Percentiles rank a stretch among this genome's conserved stretches.
Evolutionary conservation across 2,329 filamentous ascomycete species (phyloP).

Genomic region (Diaporthe longicolla): DNA sequence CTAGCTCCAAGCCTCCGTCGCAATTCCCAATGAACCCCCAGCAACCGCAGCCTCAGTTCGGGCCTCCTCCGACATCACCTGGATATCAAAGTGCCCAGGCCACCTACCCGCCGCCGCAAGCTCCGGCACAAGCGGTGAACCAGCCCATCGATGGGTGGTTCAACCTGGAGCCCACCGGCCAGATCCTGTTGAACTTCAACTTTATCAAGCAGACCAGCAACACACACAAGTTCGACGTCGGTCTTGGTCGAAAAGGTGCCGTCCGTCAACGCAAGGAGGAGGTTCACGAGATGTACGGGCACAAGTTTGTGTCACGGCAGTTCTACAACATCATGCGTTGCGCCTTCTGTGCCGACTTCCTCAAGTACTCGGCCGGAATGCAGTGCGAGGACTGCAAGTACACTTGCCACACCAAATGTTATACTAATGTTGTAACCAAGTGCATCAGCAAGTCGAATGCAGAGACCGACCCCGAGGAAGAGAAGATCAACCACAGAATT

Average conservation of each 20-base stretch:
- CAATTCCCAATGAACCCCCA: constrained; percentile 73
- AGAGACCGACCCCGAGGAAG: constrained; percentile 97
- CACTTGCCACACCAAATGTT: constrained; percentile 98
- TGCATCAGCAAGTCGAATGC: constrained; percentile 99
- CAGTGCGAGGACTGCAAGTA: constrained; percentile 99
- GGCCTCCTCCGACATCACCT: constrained; percentile 59
- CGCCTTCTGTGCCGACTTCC: constrained; percentile 95
- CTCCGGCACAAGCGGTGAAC: constrained; percentile 66
- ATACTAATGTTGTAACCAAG: constrained; percentile 96
- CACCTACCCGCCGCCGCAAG: constrained; percentile 50
- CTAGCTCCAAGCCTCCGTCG: constrained; percentile 66
- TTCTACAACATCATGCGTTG: constrained; percentile 99
- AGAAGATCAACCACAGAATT: constrained; percentile 99
- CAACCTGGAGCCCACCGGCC: constrained; percentile 92
- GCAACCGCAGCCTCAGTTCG: constrained; percentile 56
- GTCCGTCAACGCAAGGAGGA: constrained; percentile 98
- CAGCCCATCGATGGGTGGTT: constrained; percentile 94
- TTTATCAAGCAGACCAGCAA: constrained; percentile 94
- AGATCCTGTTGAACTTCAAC: constrained; percentile 90
- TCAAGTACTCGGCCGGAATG: constrained; percentile 99
- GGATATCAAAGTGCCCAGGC: constrained; percentile 50
- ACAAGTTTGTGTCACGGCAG: constrained; percentile 98
- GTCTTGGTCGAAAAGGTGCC: constrained; percentile 93
- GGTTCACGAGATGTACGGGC: constrained; percentile 97
- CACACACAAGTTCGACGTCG: constrained; percentile 85